Percentiles rank a stretch among this genome's conserved stretches.
phyloP scores from a whole-genome alignment of 1,284 basidiomycete species.

The Sanghuangporus baumii region DNA sequence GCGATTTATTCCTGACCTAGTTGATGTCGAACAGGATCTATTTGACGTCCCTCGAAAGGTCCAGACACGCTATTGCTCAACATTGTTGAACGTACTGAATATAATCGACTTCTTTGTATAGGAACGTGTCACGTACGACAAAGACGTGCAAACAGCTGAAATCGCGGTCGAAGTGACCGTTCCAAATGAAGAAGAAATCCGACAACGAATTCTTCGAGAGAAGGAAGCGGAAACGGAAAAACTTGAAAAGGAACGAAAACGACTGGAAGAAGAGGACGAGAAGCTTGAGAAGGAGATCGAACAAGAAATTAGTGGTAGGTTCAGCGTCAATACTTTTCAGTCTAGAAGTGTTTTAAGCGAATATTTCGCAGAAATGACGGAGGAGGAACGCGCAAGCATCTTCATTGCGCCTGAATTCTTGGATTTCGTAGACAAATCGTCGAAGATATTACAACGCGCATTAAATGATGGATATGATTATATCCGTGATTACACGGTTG shows the following conservation, averaged over 20 bases:
- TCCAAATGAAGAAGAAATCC: slow-evolving; percentile 67
- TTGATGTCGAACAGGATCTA: slow-evolving; percentile 83
- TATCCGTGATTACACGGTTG: slow-evolving; percentile 90
- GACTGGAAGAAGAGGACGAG: slow-evolving; percentile 69
- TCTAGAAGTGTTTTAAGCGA: background rate
- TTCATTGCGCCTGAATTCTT: slow-evolving; percentile 84
- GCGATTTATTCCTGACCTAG: slow-evolving; percentile 63
- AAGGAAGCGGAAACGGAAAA: slow-evolving; percentile 63
- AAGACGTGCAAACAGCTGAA: slow-evolving; percentile 86
- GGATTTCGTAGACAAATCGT: slow-evolving; percentile 92
- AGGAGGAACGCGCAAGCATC: slow-evolving; percentile 79
- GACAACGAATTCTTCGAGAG: slow-evolving; percentile 62
- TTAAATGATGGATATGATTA: slow-evolving; percentile 96
- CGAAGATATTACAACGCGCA: slow-evolving; percentile 94
- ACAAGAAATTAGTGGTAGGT: slow-evolving; percentile 68
- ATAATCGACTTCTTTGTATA: slow-evolving; percentile 25
- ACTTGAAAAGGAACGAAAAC: slow-evolving; percentile 67
- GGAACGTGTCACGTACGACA: slow-evolving; percentile 91
- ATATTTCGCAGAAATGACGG: slow-evolving; percentile 60
- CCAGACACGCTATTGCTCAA: slow-evolving; percentile 13
- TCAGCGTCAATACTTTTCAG: background rate
- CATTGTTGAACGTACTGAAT: background rate
- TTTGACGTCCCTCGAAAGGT: slow-evolving; percentile 89
- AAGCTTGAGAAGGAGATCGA: slow-evolving; percentile 78
- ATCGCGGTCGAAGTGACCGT: slow-evolving; percentile 42